Conservation (phyloP, 306 rosid genomes). For the Cicer pinnatifidum region DNA sequence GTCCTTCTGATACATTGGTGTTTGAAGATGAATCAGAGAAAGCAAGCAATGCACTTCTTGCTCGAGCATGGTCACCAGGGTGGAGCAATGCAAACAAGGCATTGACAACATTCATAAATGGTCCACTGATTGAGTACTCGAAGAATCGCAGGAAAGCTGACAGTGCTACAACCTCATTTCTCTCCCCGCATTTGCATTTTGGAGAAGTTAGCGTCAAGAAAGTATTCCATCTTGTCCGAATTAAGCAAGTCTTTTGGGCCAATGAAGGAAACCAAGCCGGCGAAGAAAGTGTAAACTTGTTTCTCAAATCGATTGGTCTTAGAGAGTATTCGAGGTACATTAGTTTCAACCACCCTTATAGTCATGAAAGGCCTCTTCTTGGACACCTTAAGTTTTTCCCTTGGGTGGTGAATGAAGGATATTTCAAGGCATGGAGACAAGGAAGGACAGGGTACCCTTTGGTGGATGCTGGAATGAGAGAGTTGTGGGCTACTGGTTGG, state of each 20-base stretch:
- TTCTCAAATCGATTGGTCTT: slow-evolving; percentile 93
- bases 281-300: slow-evolving; percentile 96
- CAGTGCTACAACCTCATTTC: slow-evolving; percentile 88
- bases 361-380: slow-evolving; percentile 91
- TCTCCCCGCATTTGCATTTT: slow-evolving; percentile 94
- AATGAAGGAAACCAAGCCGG: slow-evolving; percentile 95
- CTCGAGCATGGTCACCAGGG: slow-evolving; percentile 99
- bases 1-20: slow-evolving; percentile 64
- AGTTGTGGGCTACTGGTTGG: slow-evolving; percentile 99
- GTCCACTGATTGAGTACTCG: slow-evolving; percentile 82
- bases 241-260: slow-evolving; percentile 96
- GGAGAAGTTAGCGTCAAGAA: slow-evolving; percentile 97
- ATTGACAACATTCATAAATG: slow-evolving; percentile 80
- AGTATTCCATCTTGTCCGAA: slow-evolving; percentile 89
- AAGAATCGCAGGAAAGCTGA: slow-evolving; percentile 91
- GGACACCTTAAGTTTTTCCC: slow-evolving; percentile 93
- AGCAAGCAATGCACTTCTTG: slow-evolving; percentile 96
- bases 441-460: slow-evolving; percentile 98
- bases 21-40: slow-evolving; percentile 94
- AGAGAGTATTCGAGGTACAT: slow-evolving; percentile 96
- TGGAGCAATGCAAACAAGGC: slow-evolving; percentile 98
- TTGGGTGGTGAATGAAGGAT: slow-evolving; percentile 76
- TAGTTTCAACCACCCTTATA: slow-evolving; percentile 92
- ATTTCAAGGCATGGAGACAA: slow-evolving; percentile 98
- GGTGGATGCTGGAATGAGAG: slow-evolving; percentile 99